A percentile compares a stretch with the other conserved stretches of the same genome.
Evolutionary conservation across 768 basidiomycete species (phyloP).

Genomic region (Phaffia australis): DNA sequence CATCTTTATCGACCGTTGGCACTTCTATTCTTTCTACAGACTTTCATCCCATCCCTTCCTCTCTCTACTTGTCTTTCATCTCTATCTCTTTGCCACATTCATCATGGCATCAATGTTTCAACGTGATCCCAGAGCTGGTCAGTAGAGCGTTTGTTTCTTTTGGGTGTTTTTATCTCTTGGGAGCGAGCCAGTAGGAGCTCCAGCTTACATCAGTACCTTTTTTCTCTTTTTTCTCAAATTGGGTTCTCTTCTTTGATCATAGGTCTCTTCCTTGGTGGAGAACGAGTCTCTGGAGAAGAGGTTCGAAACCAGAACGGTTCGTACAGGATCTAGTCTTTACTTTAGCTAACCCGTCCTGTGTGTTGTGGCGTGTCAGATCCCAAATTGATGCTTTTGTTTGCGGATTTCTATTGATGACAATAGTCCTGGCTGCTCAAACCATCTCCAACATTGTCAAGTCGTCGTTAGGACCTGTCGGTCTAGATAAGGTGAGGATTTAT

Average conservation of each 20-base stretch:
- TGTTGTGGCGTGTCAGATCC: conserved; percentile 13
- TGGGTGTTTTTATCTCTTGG: too few relatives aligned
- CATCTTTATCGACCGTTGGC: too few relatives aligned
- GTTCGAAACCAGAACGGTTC: conserved; percentile 93
- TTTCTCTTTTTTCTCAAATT: background rate
- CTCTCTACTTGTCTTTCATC: background rate
- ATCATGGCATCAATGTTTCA: conserved; percentile 35
- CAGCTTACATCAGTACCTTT: background rate
- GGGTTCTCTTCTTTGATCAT: background rate
- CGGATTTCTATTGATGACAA: conserved; percentile 11
- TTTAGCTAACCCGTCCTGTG: conserved; percentile 20
- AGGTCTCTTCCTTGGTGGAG: conserved; percentile 86
- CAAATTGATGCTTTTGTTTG: background rate
- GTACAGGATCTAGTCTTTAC: conserved; percentile 28
- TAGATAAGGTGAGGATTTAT: conserved; percentile 55
- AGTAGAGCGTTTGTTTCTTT: conserved; percentile 11
- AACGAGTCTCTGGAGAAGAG: conserved; percentile 87
- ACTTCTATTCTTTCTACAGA: too few relatives aligned
- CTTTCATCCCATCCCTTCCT: background rate
- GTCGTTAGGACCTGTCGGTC: conserved; percentile 84
- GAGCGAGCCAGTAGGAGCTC: background rate
- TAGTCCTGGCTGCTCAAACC: conserved; percentile 87
- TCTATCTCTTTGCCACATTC: background rate
- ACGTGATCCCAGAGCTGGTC: conserved; percentile 38
- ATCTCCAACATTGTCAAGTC: conserved; percentile 98